Percentiles rank a stretch among this genome's conserved stretches.
These are phyloP conservation scores for Sphagnum contortum DNA, from an alignment of 225 moss, liverwort and hornwort genomes.

Conservation along the genomic window DNA sequence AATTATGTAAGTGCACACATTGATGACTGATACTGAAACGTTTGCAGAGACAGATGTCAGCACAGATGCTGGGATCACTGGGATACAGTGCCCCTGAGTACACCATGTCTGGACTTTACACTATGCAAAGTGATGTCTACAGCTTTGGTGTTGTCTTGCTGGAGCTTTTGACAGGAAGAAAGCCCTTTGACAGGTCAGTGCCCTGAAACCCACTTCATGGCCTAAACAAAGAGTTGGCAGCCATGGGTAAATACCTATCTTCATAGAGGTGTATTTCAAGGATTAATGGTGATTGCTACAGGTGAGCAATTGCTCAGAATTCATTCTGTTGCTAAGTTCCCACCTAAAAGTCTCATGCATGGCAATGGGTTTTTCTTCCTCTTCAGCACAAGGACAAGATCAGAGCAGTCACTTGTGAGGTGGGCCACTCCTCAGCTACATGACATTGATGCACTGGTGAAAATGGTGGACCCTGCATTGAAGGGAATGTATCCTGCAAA, in stretches of 20 bases:
- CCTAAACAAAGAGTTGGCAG: too few species aligned
- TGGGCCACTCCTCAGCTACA: conserved; percentile 85
- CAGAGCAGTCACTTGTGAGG: conserved; percentile 62
- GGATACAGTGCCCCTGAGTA: conserved; percentile 81
- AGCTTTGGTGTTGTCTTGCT: conserved; percentile 85
- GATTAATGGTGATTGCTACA: too few species aligned
- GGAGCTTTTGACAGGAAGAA: conserved; percentile 74
- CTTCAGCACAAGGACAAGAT: conserved; percentile 51
- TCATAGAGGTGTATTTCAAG: background rate
- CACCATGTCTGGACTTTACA: conserved; percentile 65
- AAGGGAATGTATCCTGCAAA: conserved; percentile 73
- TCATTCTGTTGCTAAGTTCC: too few species aligned
- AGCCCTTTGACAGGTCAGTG: conserved; percentile 61
- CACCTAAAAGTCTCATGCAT: too few species aligned
- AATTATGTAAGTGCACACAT: too few species aligned
- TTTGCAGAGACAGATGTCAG: conserved; percentile 46
- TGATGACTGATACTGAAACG: too few species aligned
- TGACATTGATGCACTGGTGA: conserved; percentile 71
- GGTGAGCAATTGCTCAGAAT: too few species aligned
- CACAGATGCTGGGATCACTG: conserved; percentile 69
- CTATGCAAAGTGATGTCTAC: conserved; percentile 72
- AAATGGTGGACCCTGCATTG: conserved; percentile 75
- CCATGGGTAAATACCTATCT: too few species aligned
- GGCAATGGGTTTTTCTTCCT: background rate
- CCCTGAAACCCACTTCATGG: background rate